These are phyloP conservation scores for Colletotrichum tanaceti DNA, from an alignment of 2,329 filamentous ascomycete genomes.

Conservation along the genomic window DNA sequence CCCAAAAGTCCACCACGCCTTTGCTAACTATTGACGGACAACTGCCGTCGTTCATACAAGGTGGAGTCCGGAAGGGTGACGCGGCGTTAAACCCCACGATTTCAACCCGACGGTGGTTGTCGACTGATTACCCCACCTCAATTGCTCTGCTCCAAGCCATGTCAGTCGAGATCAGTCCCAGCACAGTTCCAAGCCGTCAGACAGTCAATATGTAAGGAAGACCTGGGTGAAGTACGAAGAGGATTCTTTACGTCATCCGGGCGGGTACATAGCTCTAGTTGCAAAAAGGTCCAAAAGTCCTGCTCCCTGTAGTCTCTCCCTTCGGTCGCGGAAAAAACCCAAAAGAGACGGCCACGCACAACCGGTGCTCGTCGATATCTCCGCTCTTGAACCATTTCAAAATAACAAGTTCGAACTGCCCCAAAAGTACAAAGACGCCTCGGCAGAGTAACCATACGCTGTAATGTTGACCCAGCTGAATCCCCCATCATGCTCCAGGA, in stretches of 20 bases:
- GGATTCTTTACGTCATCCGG: slow-evolving; percentile 41
- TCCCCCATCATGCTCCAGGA: slow-evolving; percentile 22
- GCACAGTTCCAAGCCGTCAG: background rate
- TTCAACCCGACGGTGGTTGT: background rate
- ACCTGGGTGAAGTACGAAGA: slow-evolving; percentile 20
- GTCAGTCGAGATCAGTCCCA: background rate
- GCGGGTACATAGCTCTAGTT: slow-evolving; percentile 32
- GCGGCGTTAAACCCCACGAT: background rate
- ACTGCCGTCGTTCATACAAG: background rate
- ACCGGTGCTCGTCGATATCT: slow-evolving; percentile 9
- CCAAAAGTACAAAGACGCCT: slow-evolving; percentile 18
- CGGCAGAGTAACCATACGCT: slow-evolving; percentile 17
- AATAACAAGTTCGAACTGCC: slow-evolving; percentile 15
- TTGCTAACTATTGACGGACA: too few relatives aligned
- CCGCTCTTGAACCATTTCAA: slow-evolving; percentile 21
- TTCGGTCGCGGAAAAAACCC: too few relatives aligned
- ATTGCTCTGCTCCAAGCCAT: background rate
- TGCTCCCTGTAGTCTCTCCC: background rate
- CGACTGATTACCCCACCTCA: background rate
- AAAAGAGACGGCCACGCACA: slow-evolving; percentile 2
- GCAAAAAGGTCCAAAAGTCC: slow-evolving; percentile 20
- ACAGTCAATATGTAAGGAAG: background rate
- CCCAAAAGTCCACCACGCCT: background rate
- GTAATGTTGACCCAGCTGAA: background rate
- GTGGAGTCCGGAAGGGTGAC: background rate